Conservation (phyloP, 1,284 basidiomycete genomes). For the Mycena sp. region DNA sequence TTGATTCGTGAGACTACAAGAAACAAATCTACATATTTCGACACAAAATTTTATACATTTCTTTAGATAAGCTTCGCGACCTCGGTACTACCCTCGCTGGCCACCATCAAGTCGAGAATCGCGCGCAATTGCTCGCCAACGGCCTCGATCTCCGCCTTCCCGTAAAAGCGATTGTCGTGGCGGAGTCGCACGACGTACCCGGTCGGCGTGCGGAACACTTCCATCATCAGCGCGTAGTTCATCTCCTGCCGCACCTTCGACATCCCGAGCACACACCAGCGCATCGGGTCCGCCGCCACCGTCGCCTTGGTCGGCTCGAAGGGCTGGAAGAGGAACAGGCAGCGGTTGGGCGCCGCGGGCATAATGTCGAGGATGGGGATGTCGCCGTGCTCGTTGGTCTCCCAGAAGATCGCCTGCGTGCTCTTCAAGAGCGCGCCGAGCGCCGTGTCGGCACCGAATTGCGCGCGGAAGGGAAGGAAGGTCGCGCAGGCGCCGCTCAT, state of each 20-base stretch:
- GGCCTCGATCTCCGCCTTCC: slow-evolving; percentile 10
- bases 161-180: slow-evolving; percentile 7
- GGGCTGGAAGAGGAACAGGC: slow-evolving; percentile 12
- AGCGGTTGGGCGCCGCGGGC: slow-evolving; percentile 1
- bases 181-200: slow-evolving; percentile 16
- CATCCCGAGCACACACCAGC: slow-evolving; percentile 17
- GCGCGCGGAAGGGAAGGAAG: slow-evolving; percentile 13
- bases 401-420: slow-evolving; percentile 17
- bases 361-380: slow-evolving; percentile 12
- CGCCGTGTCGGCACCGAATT: background rate
- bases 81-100: background rate
- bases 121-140: slow-evolving; percentile 7
- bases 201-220: slow-evolving; percentile 1
- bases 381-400: slow-evolving; percentile 15
- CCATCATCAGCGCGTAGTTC: slow-evolving; percentile 14
- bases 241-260: slow-evolving; percentile 22
- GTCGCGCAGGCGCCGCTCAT: slow-evolving; percentile 22
- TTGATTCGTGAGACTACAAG: too few relatives aligned
- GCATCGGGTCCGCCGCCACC: slow-evolving; percentile 2
- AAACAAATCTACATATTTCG: too few relatives aligned
- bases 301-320: slow-evolving; percentile 3
- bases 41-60: background rate
- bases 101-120: background rate
- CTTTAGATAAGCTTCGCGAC: background rate
- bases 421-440: slow-evolving; percentile 3